A percentile compares a stretch with the other conserved stretches of the same genome.
phyloP scores from a whole-genome alignment of 805 yeast species.

The Ogataea siamensis region DNA sequence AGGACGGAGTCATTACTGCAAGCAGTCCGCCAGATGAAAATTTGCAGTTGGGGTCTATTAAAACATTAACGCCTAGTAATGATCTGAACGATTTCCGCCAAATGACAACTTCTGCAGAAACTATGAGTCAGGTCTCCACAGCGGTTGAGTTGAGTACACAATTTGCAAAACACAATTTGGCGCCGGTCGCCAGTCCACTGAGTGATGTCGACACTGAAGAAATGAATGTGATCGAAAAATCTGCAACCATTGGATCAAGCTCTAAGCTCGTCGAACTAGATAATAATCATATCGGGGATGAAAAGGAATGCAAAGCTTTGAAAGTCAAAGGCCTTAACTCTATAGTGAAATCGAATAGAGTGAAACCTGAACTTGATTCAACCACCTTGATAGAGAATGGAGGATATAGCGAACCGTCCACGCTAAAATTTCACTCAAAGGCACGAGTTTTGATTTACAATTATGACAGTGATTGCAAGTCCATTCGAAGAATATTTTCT shows the following conservation, averaged over 20 bases:
- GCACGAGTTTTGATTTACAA: conserved; percentile 25
- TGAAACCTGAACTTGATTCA: too few species aligned
- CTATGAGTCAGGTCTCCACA: not conserved
- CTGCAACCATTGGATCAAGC: too few species aligned
- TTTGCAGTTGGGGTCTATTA: conserved; percentile 3
- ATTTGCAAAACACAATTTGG: not conserved
- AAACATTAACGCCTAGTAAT: not conserved
- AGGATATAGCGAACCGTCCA: conserved; percentile 3
- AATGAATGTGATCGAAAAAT: conserved; percentile 11
- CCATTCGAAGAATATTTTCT: conserved; percentile 20
- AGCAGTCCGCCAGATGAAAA: not conserved
- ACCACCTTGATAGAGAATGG: not conserved
- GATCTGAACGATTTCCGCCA: too few species aligned
- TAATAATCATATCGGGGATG: too few species aligned
- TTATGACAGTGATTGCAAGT: conserved; percentile 22
- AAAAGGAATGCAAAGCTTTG: too few species aligned
- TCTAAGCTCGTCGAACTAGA: too few species aligned
- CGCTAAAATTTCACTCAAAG: conserved; percentile 24
- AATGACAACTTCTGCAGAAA: too few species aligned
- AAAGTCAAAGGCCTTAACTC: too few species aligned
- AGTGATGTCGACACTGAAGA: conserved; percentile 13
- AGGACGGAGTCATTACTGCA: conserved; percentile 6
- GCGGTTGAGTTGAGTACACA: conserved; percentile 8
- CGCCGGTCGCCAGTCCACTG: conserved; percentile 1
- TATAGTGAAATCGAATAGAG: too few species aligned